Evolutionary conservation across 148 eudicot species (phyloP).

Genomic region (Selenicereus undatus): DNA sequence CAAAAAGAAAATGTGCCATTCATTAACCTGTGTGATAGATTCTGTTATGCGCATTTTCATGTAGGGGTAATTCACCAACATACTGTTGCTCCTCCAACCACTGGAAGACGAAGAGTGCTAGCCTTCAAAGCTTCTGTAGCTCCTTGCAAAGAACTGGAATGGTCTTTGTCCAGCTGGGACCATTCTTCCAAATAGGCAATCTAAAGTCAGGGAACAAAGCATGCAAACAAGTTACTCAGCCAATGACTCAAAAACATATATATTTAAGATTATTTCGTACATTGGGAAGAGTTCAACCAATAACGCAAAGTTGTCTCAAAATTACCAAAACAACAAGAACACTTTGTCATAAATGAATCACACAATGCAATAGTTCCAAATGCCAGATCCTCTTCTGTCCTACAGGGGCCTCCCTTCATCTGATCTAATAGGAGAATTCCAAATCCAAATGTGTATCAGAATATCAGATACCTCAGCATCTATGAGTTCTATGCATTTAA

Average conservation of each 20-base stretch:
- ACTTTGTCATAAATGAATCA: neutral
- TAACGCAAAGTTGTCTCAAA: neutral
- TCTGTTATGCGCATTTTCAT: slow-evolving; percentile 7
- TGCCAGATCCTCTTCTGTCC: neutral
- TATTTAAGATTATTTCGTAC: too few species aligned
- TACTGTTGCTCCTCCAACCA: slow-evolving; percentile 89
- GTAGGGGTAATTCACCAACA: slow-evolving; percentile 17
- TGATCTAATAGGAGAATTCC: neutral
- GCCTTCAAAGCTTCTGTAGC: slow-evolving; percentile 91
- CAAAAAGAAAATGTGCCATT: neutral
- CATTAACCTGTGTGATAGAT: slow-evolving; percentile 9
- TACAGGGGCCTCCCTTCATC: neutral
- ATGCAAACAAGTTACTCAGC: neutral
- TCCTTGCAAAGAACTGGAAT: slow-evolving; percentile 67
- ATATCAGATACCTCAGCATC: neutral
- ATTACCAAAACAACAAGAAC: neutral
- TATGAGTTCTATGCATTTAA: neutral
- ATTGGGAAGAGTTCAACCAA: neutral
- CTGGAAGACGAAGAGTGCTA: slow-evolving; percentile 98
- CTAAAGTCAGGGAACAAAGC: slow-evolving; percentile 37
- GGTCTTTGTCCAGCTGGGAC: slow-evolving; percentile 74
- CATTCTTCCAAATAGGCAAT: slow-evolving; percentile 73
- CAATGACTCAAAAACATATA: neutral
- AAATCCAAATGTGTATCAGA: neutral
- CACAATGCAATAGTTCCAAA: neutral